Conservation (phyloP, 352 stramenopile species). For the Pythium dissimile region DNA sequence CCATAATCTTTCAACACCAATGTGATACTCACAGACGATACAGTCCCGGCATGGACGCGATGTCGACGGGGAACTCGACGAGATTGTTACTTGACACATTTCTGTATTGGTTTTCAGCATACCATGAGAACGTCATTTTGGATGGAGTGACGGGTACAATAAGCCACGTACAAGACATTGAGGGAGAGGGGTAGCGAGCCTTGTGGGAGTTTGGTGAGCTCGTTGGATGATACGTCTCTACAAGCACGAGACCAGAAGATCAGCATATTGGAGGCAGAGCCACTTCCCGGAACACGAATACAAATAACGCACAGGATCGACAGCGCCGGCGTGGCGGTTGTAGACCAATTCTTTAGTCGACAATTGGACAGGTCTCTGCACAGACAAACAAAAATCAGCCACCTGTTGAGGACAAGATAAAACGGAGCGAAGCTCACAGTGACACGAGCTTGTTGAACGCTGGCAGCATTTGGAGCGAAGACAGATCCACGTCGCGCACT, state of each 20-base stretch:
- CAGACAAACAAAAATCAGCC: no score
- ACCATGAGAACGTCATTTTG: no score
- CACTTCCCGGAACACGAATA: not conserved
- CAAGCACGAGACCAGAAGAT: no score
- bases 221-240: slow-evolving; percentile 23
- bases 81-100: slow-evolving; percentile 24
- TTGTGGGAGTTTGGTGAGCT: not conserved
- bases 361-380: slow-evolving; percentile 7
- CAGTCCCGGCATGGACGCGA: slow-evolving; percentile 6
- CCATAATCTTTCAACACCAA: not conserved
- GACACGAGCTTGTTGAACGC: slow-evolving; percentile 13
- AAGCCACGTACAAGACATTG: slow-evolving; percentile 15
- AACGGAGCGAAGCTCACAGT: not conserved
- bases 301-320: slow-evolving; percentile 13
- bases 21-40: slow-evolving; percentile 12
- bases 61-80: slow-evolving; percentile 15
- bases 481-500: slow-evolving; percentile 16
- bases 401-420: not conserved
- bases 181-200: slow-evolving; percentile 18
- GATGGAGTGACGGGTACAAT: no score
- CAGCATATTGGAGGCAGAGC: no score
- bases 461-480: not conserved
- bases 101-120: no score
- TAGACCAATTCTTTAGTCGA: slow-evolving; percentile 10
- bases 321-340: slow-evolving; percentile 4